These are phyloP conservation scores for Aegilops speltoides DNA, from an alignment of 176 grass and related monocot genomes.

Conservation along the genomic window DNA sequence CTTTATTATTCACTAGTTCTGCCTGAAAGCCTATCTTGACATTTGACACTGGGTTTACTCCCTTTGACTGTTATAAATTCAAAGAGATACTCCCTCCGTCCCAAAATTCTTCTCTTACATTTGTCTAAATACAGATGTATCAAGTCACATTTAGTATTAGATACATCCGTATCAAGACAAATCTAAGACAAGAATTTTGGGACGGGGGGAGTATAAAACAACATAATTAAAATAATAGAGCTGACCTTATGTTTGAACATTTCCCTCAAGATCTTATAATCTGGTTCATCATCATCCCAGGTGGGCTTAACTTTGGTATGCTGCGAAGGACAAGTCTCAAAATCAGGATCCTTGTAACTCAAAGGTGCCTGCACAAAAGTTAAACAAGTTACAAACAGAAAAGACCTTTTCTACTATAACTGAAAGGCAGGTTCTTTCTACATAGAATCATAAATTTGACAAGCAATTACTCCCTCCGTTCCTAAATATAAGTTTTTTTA, in stretches of 20 bases:
- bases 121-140: no score
- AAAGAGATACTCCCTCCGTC: no score
- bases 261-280: slow-evolving; percentile 61
- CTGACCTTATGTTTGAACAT: slow-evolving; percentile 83
- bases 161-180: no score
- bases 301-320: slow-evolving; percentile 82
- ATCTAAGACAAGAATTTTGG: no score
- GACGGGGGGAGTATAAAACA: background rate
- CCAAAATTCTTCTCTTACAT: no score
- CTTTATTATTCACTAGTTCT: background rate
- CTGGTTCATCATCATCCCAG: slow-evolving; percentile 86
- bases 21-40: background rate
- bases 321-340: slow-evolving; percentile 81
- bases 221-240: background rate
- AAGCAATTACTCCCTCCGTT: background rate
- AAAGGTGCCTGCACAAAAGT: slow-evolving; percentile 49
- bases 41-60: background rate
- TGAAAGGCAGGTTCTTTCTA: background rate
- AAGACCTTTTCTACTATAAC: slow-evolving; percentile 10
- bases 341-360: slow-evolving; percentile 80
- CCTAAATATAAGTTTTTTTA: no score
- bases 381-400: background rate
- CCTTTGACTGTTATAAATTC: background rate
- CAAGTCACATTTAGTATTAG: no score
- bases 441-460: background rate